Base-by-base conservation (phyloP, 2,329 filamentous ascomycete genomes). In the Fusarium annulatum region DNA sequence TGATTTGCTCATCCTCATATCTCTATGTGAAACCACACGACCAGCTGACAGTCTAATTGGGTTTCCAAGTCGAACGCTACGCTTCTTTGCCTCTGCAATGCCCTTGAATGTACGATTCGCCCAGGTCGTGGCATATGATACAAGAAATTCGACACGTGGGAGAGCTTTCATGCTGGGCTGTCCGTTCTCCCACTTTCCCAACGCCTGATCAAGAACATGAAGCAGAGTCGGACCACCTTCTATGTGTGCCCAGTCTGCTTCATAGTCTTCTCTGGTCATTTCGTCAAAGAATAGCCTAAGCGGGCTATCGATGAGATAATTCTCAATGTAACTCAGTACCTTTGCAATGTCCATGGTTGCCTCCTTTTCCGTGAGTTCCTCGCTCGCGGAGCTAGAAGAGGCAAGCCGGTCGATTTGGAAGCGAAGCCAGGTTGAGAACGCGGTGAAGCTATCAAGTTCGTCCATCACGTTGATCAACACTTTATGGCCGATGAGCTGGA, bases 391-490 rank as follows among this genome's bases (percentile, higher is more conserved):
- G 85, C 75, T 93, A 83, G 79, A 84, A 8, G 92, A 90, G 10
- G 90, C 89, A 51, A 96, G 88, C 19, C 92, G 89, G 72, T 97
- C 94, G 66, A 97, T 96, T 77, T 95, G 91, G 77, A 94, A 89
- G 39, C 92, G 90, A 57, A 98, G 85, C 96, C 96, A 98, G 60
- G 88, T 86, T 2, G 94, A 95, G 79, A 98, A 98, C 9, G 90
- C 88, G 5, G 85, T 81, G 77, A 97, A 98, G 56, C 95, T 88
- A 33, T 91, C 88, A 21, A 96, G 88, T 81, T 98, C 96, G 62
- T 93, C 90, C 78, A 93, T 91, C 34, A 92, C 88, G 61, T 91
- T 86, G 9, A 91, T 85, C 19, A 97, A 85, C 4, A 96, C 88
- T 61, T 91, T 93, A 79, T 97, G 91, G 2, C 90, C 90, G 1